Conservation (phyloP, 2,329 filamentous ascomycete species). For the Purpureocillium takamizusanense region DNA sequence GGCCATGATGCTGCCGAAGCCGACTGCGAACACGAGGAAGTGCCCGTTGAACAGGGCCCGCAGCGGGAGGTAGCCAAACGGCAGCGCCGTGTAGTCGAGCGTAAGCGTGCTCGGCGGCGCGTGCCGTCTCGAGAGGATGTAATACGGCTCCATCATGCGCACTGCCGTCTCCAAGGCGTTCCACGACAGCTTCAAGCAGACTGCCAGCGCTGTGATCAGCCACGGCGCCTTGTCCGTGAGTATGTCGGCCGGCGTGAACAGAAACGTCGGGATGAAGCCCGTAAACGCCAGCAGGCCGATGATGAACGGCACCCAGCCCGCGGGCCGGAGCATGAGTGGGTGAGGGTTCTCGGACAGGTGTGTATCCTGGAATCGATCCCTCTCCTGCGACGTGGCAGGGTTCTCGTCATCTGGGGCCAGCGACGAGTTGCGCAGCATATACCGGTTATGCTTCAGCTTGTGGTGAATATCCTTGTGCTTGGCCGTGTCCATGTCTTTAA, state of each 20-base stretch:
- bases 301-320: slow-evolving; percentile 53
- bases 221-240: slow-evolving; percentile 56
- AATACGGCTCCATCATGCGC: slow-evolving; percentile 68
- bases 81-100: slow-evolving; percentile 64
- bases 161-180: slow-evolving; percentile 59
- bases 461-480: slow-evolving; percentile 59
- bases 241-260: slow-evolving; percentile 47
- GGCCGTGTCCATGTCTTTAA: slow-evolving; percentile 61
- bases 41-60: slow-evolving; percentile 55
- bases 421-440: slow-evolving; percentile 61
- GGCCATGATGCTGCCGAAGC: slow-evolving; percentile 61
- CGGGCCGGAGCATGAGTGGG: slow-evolving; percentile 56
- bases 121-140: slow-evolving; percentile 56
- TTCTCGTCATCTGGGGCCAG: slow-evolving; percentile 54
- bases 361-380: slow-evolving; percentile 37
- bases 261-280: slow-evolving; percentile 48
- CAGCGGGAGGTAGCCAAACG: slow-evolving; percentile 56
- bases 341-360: slow-evolving; percentile 53
- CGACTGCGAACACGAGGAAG: slow-evolving; percentile 57
- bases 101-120: slow-evolving; percentile 57
- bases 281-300: slow-evolving; percentile 46
- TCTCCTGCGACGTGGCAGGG: slow-evolving; percentile 28
- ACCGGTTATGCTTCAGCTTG: slow-evolving; percentile 56
- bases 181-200: slow-evolving; percentile 61
- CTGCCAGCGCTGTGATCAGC: slow-evolving; percentile 56